Base-by-base conservation (phyloP, 108 stramenopile species). In the Skeletonema costatum region DNA sequence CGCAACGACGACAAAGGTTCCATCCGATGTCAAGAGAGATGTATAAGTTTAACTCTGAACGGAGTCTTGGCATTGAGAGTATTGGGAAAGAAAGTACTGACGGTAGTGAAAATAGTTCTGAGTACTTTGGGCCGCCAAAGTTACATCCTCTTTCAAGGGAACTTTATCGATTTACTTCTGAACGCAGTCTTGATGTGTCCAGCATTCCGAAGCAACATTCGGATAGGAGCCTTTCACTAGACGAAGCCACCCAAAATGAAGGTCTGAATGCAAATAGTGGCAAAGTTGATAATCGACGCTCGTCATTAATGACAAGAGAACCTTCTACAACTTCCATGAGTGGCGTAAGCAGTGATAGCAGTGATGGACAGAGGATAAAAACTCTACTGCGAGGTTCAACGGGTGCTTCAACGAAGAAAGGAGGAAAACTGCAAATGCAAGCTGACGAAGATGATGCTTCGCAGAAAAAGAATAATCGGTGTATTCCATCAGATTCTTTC, bases 81-180 rank as follows among this genome's bases (percentile, higher is more conserved):
- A 51, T n/a, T 51, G 50, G 50, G 2, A 51, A 16, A 17, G 50
- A 41, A 11, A 41, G 53, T 10, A 29, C 25, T 21, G 53, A 56
- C 25, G 53, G 53, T 25, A 56, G 53, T 56, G 53, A 56, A 56
- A 25, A 56, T 56, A 56, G 53, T 56, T 29, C 53, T 56, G 53
- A 56, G 53, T 7, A 29, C 53, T 56, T 56, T 56, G 16, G 53
- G 25, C 53, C 53, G 9, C 53, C 53, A 17, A 56, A 56, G 1
- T 29, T 56, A 9, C 53, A 56, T 25, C 53, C 53, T 56, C 25
- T 56, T 21, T 56, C 53, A 5, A 56, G 25, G 53, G 19, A 56
- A 10, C 16, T 56, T 10, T 29, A 56, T 56, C 19, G 9, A 46
- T n/a, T 46, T 9, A 29, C 19, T 2, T 56, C 53, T 56, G 53